Evolutionary conservation across 108 stramenopile species (phyloP).

Genomic region (Skeletonema tropicum): DNA sequence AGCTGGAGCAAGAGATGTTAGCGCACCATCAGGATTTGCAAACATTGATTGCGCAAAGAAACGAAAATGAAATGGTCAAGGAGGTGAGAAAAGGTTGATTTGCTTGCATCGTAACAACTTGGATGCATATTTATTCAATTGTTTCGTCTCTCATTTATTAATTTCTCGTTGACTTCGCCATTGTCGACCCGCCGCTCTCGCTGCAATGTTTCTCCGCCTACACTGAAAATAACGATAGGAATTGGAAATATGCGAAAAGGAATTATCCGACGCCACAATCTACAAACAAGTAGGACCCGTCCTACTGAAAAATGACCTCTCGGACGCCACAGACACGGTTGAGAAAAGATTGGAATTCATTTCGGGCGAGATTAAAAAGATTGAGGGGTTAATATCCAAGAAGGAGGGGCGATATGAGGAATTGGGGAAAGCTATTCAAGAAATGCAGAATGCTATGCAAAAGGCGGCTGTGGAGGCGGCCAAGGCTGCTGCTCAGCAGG

Average conservation of each 20-base stretch:
- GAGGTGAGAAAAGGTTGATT: slow-evolving; percentile 28
- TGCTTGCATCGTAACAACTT: background rate
- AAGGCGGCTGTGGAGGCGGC: slow-evolving; percentile 85
- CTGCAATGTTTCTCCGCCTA: background rate
- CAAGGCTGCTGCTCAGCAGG: slow-evolving; percentile 67
- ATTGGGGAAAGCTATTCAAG: slow-evolving; percentile 71
- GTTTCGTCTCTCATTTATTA: background rate
- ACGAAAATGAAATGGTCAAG: slow-evolving; percentile 83
- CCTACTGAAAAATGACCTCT: slow-evolving; percentile 84
- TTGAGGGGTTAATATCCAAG: slow-evolving; percentile 55
- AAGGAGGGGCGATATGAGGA: slow-evolving; percentile 63
- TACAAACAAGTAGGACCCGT: slow-evolving; percentile 94
- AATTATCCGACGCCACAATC: slow-evolving; percentile 48
- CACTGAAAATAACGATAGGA: slow-evolving; percentile 16
- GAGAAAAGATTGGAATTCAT: slow-evolving; percentile 90
- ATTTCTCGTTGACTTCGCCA: background rate
- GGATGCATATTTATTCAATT: background rate
- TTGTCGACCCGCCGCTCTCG: background rate
- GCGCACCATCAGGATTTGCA: slow-evolving; percentile 62
- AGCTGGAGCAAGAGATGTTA: slow-evolving; percentile 74
- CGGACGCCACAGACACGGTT: slow-evolving; percentile 90
- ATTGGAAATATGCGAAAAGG: slow-evolving; percentile 46
- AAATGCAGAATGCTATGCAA: slow-evolving; percentile 86
- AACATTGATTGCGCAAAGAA: slow-evolving; percentile 75
- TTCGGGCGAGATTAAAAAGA: slow-evolving; percentile 64